Evolutionary conservation across 768 basidiomycete species (phyloP).

Genomic region (Clavulina sp.): DNA sequence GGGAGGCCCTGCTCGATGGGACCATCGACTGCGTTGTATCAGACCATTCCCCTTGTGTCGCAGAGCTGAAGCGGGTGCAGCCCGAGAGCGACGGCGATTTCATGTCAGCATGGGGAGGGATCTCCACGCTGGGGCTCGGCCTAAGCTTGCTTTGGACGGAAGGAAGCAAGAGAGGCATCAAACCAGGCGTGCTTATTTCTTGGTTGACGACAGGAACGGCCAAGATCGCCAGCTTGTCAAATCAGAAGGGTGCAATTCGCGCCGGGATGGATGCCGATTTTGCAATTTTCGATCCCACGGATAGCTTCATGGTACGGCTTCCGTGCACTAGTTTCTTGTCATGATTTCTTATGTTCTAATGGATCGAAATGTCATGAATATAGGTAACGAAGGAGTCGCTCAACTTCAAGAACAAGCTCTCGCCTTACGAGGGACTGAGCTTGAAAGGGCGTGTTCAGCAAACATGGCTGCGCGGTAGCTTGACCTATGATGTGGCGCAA

Average conservation of each 20-base stretch:
- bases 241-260: conserved; percentile 51
- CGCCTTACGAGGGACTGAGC: conserved; percentile 65
- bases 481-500: conserved; percentile 27
- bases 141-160: conserved; percentile 84
- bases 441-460: conserved; percentile 56
- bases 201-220: conserved; percentile 68
- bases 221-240: conserved; percentile 53
- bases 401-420: conserved; percentile 86
- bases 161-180: conserved; percentile 31
- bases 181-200: conserved; percentile 42
- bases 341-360: conserved; percentile 5
- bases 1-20: conserved; percentile 67
- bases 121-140: conserved; percentile 80
- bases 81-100: conserved; percentile 40
- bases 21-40: conserved; percentile 87
- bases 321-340: background rate
- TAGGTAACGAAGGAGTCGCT: conserved; percentile 60
- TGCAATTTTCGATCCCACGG: conserved; percentile 58
- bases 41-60: conserved; percentile 85
- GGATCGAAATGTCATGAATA: background rate
- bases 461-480: conserved; percentile 61
- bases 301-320: conserved; percentile 15
- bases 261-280: conserved; percentile 77
- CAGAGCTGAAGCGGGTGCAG: conserved; percentile 58
- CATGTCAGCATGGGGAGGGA: conserved; percentile 89